These are phyloP conservation scores for Saksenaea vasiformis DNA, from an alignment of 371 early-diverging fungal genomes.

Conservation along the genomic window DNA sequence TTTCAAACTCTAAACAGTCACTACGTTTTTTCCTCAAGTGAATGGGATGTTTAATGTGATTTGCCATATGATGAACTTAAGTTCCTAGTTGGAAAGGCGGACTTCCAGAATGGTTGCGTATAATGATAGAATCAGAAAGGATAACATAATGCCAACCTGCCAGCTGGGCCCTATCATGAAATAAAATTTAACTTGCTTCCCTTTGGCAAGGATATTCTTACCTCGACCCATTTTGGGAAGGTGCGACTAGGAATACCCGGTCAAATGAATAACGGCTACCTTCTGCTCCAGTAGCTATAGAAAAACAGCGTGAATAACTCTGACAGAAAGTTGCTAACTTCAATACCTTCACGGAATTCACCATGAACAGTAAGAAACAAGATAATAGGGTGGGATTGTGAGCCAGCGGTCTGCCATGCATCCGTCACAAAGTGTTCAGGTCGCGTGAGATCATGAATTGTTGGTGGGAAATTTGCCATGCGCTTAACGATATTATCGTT, in stretches of 20 bases:
- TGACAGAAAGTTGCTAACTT: not conserved
- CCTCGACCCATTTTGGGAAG: slow-evolving; percentile 55
- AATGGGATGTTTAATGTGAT: not conserved
- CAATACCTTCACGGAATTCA: slow-evolving; percentile 51
- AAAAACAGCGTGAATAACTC: not conserved
- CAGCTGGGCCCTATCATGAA: slow-evolving; percentile 34
- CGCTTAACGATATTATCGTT: slow-evolving; percentile 35
- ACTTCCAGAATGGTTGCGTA: slow-evolving; percentile 29
- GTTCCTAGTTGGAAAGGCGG: not conserved
- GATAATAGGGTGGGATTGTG: slow-evolving; percentile 32
- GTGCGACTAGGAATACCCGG: slow-evolving; percentile 57
- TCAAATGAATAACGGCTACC: slow-evolving; percentile 45
- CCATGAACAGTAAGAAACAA: slow-evolving; percentile 55
- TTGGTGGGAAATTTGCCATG: slow-evolving; percentile 48
- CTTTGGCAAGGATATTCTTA: not conserved
- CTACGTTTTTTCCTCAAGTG: not conserved
- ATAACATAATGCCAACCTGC: slow-evolving; percentile 59
- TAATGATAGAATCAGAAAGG: slow-evolving; percentile 49
- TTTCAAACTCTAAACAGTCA: not conserved
- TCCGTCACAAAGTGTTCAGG: slow-evolving; percentile 52
- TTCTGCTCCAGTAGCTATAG: slow-evolving; percentile 18
- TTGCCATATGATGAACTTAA: slow-evolving; percentile 5
- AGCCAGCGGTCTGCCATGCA: slow-evolving; percentile 53
- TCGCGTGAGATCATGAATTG: slow-evolving; percentile 45
- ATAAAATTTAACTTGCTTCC: not conserved